A percentile compares a stretch with the other conserved stretches of the same genome.
phyloP scores from a whole-genome alignment of 257 asterid genomes.

The Solanum piurae region DNA sequence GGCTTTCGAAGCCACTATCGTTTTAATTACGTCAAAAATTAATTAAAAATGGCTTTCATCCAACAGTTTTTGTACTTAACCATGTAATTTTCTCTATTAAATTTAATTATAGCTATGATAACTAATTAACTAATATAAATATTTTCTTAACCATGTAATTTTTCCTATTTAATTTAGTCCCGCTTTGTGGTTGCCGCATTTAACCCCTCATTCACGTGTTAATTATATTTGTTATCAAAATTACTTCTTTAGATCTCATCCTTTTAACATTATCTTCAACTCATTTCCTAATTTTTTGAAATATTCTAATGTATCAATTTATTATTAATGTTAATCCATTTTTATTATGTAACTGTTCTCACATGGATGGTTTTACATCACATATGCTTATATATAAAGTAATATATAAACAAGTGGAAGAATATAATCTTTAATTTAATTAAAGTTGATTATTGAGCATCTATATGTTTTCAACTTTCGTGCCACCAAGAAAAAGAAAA shows the following conservation, averaged over 20 bases:
- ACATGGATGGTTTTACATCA: background rate
- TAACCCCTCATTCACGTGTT: background rate
- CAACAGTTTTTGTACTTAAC: no score
- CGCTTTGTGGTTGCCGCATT: no score
- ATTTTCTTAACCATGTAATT: no score
- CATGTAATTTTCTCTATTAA: no score
- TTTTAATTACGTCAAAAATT: no score
- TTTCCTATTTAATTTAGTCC: no score
- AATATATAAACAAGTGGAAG: background rate
- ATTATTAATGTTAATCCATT: background rate
- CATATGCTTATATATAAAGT: background rate
- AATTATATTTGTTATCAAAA: background rate
- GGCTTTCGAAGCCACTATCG: no score
- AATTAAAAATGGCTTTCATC: no score
- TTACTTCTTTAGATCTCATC: background rate
- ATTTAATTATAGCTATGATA: no score
- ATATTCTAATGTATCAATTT: background rate
- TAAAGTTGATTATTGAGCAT: background rate
- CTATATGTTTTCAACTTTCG: background rate
- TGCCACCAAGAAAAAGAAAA: background rate
- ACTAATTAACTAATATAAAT: no score
- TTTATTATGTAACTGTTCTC: background rate
- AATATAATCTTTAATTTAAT: background rate
- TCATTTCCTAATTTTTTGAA: background rate
- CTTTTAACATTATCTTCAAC: background rate